Evolutionary conservation across 2,329 filamentous ascomycete genomes (phyloP).

Genomic region (Cadophora gregata): DNA sequence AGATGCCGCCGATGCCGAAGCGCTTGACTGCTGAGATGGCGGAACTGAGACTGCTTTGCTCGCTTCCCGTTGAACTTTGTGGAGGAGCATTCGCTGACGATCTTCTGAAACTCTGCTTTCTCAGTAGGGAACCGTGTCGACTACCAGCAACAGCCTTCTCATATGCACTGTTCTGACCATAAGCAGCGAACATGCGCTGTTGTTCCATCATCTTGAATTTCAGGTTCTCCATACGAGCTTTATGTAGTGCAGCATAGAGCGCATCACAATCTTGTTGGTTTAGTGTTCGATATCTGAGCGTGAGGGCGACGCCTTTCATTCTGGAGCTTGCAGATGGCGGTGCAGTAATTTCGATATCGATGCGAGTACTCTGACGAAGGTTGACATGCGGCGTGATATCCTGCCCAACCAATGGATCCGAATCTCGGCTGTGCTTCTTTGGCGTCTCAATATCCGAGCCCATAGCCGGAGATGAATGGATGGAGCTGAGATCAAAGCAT

Average conservation of each 20-base stretch:
- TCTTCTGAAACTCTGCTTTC: constrained; percentile 52
- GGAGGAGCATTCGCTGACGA: constrained; percentile 62
- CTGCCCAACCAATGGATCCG: constrained; percentile 58
- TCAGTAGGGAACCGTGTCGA: constrained; percentile 59
- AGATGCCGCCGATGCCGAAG: constrained; percentile 74
- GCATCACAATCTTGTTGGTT: constrained; percentile 78
- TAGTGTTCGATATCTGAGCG: constrained; percentile 79
- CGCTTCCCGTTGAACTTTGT: constrained; percentile 60
- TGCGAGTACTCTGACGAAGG: constrained; percentile 85
- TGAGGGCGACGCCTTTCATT: constrained; percentile 65
- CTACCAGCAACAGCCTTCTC: constrained; percentile 51
- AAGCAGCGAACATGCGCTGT: constrained; percentile 65
- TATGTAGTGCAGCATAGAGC: constrained; percentile 86
- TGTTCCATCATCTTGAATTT: constrained; percentile 77
- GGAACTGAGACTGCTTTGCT: constrained; percentile 76
- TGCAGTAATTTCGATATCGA: constrained; percentile 94
- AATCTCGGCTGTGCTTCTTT: constrained; percentile 17
- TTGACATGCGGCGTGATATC: constrained; percentile 92
- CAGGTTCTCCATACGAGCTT: constrained; percentile 88
- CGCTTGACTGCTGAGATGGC: constrained; percentile 71
- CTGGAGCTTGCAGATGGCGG: constrained; percentile 76
- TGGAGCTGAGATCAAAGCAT: constrained; percentile 53
- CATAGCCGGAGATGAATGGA: constrained; percentile 44
- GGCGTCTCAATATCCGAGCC: constrained; percentile 38
- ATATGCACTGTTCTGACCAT: constrained; percentile 55